phyloP scores from a whole-genome alignment of 805 yeast genomes.

The Cyberlindnera mycetangii region DNA sequence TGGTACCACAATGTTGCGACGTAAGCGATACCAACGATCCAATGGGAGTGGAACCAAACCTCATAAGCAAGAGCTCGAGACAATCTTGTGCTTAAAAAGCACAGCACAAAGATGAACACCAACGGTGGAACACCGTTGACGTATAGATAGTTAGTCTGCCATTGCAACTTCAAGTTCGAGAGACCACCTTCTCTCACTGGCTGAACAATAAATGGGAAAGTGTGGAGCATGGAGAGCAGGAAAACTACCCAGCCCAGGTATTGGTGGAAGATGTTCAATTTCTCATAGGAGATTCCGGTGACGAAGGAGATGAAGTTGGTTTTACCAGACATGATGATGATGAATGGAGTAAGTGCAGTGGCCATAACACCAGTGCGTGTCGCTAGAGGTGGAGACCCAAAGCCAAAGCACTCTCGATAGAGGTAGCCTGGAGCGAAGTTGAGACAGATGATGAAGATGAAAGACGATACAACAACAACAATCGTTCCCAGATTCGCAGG shows the following conservation, averaged over 20 bases:
- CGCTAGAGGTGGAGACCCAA: conserved; percentile 59
- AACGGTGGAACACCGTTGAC: conserved; percentile 48
- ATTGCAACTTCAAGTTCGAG: conserved; percentile 23
- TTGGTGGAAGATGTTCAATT: conserved; percentile 49
- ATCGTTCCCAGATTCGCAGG: conserved; percentile 36
- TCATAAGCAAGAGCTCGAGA: conserved; percentile 44
- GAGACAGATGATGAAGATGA: conserved; percentile 33
- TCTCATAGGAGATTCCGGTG: conserved; percentile 56
- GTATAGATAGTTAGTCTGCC: conserved; percentile 26
- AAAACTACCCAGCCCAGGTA: conserved; percentile 37
- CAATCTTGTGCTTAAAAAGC: conserved; percentile 39
- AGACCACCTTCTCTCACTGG: conserved; percentile 48
- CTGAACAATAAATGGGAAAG: conserved; percentile 48
- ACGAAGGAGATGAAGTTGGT: conserved; percentile 44
- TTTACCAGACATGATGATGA: conserved; percentile 50
- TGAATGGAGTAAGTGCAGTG: conserved; percentile 47
- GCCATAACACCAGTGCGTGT: conserved; percentile 52
- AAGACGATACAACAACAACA: conserved; percentile 31
- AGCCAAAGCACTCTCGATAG: conserved; percentile 50
- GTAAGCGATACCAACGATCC: conserved; percentile 50
- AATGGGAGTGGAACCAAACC: conserved; percentile 48
- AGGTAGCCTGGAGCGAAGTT: conserved; percentile 45
- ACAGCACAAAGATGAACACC: conserved; percentile 41
- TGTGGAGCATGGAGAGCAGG: conserved; percentile 45
- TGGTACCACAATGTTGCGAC: conserved; percentile 47